Percentiles rank a stretch among this genome's conserved stretches.
Evolutionary conservation across 75 land plant species (phyloP).

Genomic region (Cunninghamia lanceolata): DNA sequence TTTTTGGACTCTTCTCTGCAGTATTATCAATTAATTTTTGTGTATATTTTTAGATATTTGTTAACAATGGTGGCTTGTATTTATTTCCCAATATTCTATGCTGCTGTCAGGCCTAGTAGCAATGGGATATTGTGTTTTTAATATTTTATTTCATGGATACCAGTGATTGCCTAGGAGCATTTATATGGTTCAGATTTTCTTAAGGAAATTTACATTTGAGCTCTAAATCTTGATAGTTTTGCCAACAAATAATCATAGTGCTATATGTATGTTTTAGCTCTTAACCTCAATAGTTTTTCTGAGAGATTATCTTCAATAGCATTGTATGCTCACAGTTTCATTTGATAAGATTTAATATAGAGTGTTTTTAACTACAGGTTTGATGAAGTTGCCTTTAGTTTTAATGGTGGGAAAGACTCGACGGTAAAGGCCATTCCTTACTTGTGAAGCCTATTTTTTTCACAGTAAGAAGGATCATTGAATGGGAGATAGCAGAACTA

Average conservation of each 20-base stretch:
- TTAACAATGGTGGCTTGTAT: background rate
- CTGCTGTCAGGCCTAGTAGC: background rate
- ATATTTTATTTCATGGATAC: background rate
- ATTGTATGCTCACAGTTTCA: background rate
- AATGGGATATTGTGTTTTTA: background rate
- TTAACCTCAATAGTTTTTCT: background rate
- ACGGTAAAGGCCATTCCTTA: constrained; percentile 50
- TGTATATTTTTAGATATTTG: background rate
- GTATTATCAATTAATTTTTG: background rate
- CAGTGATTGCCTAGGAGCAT: background rate
- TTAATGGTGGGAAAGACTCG: constrained; percentile 97
- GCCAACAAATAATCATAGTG: background rate
- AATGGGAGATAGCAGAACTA: background rate
- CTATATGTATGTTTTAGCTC: background rate
- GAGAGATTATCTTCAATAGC: background rate
- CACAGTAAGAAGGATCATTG: background rate
- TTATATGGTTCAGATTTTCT: background rate
- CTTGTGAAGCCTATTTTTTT: constrained; percentile 3
- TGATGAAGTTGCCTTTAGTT: constrained; percentile 94
- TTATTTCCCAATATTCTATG: background rate
- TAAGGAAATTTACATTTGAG: background rate
- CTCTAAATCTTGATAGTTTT: background rate
- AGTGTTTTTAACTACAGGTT: constrained; percentile 35
- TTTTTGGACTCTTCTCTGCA: background rate
- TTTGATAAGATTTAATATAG: background rate